Evolutionary conservation across 306 rosid genomes (phyloP).

Genomic region (Acacia acuminata): DNA sequence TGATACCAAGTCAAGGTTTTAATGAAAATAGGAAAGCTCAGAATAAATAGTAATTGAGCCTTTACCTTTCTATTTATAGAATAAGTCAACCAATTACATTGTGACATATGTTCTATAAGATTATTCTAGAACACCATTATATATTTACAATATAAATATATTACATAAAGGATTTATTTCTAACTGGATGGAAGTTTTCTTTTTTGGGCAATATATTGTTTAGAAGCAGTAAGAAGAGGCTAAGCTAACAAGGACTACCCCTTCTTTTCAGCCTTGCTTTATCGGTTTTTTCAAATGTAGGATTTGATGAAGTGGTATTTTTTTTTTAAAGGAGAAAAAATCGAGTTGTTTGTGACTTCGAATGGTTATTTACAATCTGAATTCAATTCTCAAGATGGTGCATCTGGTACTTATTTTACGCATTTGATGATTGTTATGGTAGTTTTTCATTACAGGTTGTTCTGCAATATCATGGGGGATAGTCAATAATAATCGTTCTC

Average conservation of each 20-base stretch:
- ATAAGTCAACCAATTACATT: too few relatives aligned
- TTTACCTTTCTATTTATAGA: too few relatives aligned
- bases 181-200: not conserved
- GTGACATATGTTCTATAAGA: too few relatives aligned
- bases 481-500: slow-evolving; percentile 64
- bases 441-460: slow-evolving; percentile 15
- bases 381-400: not conserved
- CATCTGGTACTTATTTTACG: not conserved
- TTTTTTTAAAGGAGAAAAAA: not conserved
- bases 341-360: not conserved
- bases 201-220: not conserved
- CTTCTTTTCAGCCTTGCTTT: not conserved
- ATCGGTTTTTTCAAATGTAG: not conserved
- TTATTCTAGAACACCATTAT: too few relatives aligned
- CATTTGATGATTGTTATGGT: not conserved
- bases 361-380: not conserved
- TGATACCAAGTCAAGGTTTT: too few relatives aligned
- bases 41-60: too few relatives aligned
- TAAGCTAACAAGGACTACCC: not conserved
- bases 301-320: not conserved
- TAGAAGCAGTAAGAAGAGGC: not conserved
- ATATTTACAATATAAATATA: too few relatives aligned
- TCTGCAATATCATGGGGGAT: slow-evolving; percentile 46
- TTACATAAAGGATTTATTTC: too few relatives aligned
- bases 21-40: too few relatives aligned